These are phyloP conservation scores for Penicilliopsis zonata DNA, from an alignment of 495 filamentous ascomycete genomes.

Conservation along the genomic window DNA sequence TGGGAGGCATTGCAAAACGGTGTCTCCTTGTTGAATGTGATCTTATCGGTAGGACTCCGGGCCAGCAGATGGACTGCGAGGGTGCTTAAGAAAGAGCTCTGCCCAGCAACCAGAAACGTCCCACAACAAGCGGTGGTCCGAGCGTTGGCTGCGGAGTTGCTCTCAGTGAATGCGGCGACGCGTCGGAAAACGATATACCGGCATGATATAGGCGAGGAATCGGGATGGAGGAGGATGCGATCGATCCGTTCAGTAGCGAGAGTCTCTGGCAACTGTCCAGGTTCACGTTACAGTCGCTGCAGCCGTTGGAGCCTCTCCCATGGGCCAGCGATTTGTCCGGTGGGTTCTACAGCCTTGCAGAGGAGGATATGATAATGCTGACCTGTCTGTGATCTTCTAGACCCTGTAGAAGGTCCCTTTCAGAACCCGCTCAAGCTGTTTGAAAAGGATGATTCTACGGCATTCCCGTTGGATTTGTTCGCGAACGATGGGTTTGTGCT, in stretches of 20 bases:
- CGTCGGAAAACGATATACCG: too few relatives aligned
- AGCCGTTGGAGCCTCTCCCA: conserved; percentile 24
- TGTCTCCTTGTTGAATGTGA: too few relatives aligned
- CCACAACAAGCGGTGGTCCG: conserved; percentile 19
- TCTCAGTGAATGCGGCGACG: background rate
- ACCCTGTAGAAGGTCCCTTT: conserved; percentile 16
- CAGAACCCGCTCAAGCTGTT: conserved; percentile 9
- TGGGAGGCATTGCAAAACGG: conserved; percentile 68
- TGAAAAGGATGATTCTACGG: conserved; percentile 10
- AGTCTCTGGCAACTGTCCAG: conserved; percentile 47
- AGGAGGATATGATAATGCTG: background rate
- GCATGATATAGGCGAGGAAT: conserved; percentile 14
- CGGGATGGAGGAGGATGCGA: conserved; percentile 32
- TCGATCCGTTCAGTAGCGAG: conserved; percentile 60
- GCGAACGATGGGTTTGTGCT: conserved; percentile 9
- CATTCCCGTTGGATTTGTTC: conserved; percentile 25
- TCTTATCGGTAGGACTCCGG: too few relatives aligned
- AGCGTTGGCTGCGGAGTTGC: conserved; percentile 10
- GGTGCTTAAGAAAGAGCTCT: too few relatives aligned
- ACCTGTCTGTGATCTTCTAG: conserved; percentile 8
- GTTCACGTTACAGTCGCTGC: conserved; percentile 28
- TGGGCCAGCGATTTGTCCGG: conserved; percentile 25
- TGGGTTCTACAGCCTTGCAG: conserved; percentile 11
- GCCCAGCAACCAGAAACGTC: too few relatives aligned
- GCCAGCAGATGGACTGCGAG: background rate